phyloP scores from a whole-genome alignment of 31 red algal species.

The Endocladia muricata region DNA sequence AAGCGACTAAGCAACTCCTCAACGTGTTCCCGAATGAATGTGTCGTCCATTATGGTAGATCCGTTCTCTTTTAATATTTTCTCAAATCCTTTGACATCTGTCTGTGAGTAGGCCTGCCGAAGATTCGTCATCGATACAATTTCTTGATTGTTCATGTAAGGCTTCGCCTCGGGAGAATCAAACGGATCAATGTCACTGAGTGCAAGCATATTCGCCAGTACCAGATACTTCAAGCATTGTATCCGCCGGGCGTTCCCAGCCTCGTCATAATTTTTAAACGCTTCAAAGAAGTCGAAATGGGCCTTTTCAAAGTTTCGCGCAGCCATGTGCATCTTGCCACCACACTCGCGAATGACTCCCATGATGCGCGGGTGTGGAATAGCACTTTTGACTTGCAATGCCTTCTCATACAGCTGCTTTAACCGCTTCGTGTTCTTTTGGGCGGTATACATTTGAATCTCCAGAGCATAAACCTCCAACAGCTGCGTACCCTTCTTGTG shows the following conservation, averaged over 20 bases:
- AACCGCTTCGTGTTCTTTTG: conserved; percentile 87
- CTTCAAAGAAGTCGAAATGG: conserved; percentile 92
- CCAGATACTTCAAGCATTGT: conserved; percentile 95
- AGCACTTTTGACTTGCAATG: conserved; percentile 85
- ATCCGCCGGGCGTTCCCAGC: conserved; percentile 84
- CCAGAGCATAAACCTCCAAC: conserved; percentile 96
- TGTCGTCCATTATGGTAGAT: conserved; percentile 82
- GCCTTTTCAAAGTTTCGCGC: conserved; percentile 82
- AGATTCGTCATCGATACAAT: conserved; percentile 89
- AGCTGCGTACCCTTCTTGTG: conserved; percentile 97
- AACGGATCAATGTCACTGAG: conserved; percentile 92
- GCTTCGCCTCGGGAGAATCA: conserved; percentile 94
- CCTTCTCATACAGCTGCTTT: conserved; percentile 92
- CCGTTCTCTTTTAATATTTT: conserved; percentile 78
- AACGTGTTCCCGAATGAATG: conserved; percentile 88
- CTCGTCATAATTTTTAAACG: conserved; percentile 99
- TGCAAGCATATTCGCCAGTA: conserved; percentile 96
- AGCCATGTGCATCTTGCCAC: conserved; percentile 97
- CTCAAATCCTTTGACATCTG: conserved; percentile 90
- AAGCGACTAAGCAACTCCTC: conserved; percentile 78
- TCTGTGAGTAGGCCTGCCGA: conserved; percentile 76
- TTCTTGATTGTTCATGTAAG: conserved; percentile 88
- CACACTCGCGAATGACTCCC: conserved; percentile 98
- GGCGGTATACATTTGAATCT: conserved; percentile 98
- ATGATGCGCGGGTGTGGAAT: conserved; percentile 95